phyloP scores from a whole-genome alignment of 2,329 filamentous ascomycete species.

The Fusarium sp. region DNA sequence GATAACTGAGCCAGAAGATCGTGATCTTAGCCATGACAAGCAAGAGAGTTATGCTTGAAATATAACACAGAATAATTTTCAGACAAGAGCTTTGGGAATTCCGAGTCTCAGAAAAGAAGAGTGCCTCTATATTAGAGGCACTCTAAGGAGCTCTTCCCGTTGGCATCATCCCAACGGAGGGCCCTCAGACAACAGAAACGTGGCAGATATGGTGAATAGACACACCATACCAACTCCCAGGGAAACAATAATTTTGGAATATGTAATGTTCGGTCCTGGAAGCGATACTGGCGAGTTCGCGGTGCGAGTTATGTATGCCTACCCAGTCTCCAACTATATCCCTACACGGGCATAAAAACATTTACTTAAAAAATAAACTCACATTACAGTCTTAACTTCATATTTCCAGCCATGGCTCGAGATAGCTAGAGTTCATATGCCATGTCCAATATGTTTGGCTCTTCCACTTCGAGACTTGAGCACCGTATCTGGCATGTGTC shows the following conservation, averaged over 20 bases:
- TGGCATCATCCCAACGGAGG: background rate
- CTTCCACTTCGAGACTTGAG: background rate
- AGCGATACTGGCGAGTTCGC: background rate
- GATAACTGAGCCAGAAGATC: no score
- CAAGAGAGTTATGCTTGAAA: background rate
- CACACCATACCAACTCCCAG: background rate
- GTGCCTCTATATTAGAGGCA: background rate
- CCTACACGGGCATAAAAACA: background rate
- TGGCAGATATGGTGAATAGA: background rate
- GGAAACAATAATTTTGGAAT: background rate
- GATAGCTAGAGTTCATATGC: background rate
- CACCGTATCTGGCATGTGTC: background rate
- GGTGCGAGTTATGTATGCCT: background rate
- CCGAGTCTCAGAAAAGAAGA: background rate
- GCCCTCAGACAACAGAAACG: background rate
- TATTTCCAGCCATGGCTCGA: background rate
- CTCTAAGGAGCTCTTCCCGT: background rate
- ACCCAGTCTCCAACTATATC: background rate
- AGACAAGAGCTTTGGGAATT: slow-evolving; percentile 9
- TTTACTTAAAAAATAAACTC: no score
- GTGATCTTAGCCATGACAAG: slow-evolving; percentile 1
- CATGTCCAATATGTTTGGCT: background rate
- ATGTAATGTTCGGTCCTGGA: background rate
- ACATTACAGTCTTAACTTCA: background rate
- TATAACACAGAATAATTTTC: background rate